phyloP scores from a whole-genome alignment of 345 rosid genomes.

The Dimocarpus longan region DNA sequence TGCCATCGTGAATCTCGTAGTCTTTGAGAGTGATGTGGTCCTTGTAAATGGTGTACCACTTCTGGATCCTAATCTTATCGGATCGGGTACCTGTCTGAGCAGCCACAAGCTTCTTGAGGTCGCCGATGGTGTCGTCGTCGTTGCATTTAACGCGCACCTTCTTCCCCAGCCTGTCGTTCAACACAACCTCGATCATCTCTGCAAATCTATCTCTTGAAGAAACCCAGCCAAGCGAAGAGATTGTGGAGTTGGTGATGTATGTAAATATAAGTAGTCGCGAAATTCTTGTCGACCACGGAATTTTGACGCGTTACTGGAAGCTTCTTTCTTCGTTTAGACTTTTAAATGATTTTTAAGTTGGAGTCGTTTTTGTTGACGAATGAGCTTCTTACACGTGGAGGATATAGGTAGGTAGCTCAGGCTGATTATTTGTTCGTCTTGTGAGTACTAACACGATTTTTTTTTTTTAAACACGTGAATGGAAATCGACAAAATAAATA shows the following conservation, averaged over 20 bases:
- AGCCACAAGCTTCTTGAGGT: constrained; percentile 59
- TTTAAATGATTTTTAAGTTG: not conserved
- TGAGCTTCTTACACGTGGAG: not conserved
- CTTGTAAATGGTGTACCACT: constrained; percentile 66
- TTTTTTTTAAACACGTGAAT: too few relatives aligned
- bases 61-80: constrained; percentile 58
- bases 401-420: too few relatives aligned
- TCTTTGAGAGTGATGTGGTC: constrained; percentile 80
- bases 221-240: not conserved
- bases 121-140: constrained; percentile 60
- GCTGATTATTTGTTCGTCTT: too few relatives aligned
- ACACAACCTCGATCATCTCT: constrained; percentile 53
- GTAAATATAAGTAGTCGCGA: not conserved
- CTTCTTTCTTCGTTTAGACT: not conserved
- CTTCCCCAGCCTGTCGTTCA: constrained; percentile 61
- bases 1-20: constrained; percentile 79
- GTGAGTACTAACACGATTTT: too few relatives aligned
- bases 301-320: not conserved
- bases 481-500: too few relatives aligned
- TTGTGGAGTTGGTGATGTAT: not conserved
- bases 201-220: not conserved
- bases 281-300: constrained; percentile 2
- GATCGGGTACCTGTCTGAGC: constrained; percentile 56
- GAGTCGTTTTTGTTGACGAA: not conserved
- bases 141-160: constrained; percentile 66